phyloP scores from a whole-genome alignment of 2,329 filamentous ascomycete genomes.

The Verticillium longisporum region DNA sequence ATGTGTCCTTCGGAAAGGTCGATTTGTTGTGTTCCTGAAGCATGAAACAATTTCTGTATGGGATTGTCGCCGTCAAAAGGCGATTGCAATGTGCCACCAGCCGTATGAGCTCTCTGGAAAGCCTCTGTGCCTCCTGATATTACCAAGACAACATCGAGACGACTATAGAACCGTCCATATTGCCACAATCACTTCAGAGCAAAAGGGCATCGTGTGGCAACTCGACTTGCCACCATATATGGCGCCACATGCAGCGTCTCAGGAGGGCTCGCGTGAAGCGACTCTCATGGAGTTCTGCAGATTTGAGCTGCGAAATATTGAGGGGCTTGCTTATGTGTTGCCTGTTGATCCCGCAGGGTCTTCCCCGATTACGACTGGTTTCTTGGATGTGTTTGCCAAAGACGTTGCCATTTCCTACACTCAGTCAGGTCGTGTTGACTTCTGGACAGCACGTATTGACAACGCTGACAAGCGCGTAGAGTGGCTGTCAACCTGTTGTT shows the following conservation, averaged over 20 bases:
- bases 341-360: conserved; percentile 84
- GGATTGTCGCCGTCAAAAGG: conserved; percentile 62
- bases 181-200: conserved; percentile 74
- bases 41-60: conserved; percentile 66
- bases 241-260: conserved; percentile 24
- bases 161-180: conserved; percentile 59
- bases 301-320: conserved; percentile 57
- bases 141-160: conserved; percentile 56
- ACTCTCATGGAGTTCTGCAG: conserved; percentile 60
- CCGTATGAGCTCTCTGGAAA: conserved; percentile 58
- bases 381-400: conserved; percentile 77
- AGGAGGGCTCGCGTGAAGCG: conserved; percentile 12
- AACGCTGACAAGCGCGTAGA: conserved; percentile 53
- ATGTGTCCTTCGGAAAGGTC: conserved; percentile 67
- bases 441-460: conserved; percentile 78
- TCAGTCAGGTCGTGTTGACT: conserved; percentile 64
- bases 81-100: conserved; percentile 50
- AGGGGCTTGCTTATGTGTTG: conserved; percentile 60
- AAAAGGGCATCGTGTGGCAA: conserved; percentile 78
- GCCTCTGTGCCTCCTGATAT: conserved; percentile 72
- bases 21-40: conserved; percentile 75
- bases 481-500: conserved; percentile 75
- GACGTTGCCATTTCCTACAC: conserved; percentile 86
- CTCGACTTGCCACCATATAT: conserved; percentile 50
- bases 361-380: conserved; percentile 63